Evolutionary conservation across 352 stramenopile species (phyloP), one percentile per base, ranked within the genome.

Genomic region (Phytophthora foliorum): DNA sequence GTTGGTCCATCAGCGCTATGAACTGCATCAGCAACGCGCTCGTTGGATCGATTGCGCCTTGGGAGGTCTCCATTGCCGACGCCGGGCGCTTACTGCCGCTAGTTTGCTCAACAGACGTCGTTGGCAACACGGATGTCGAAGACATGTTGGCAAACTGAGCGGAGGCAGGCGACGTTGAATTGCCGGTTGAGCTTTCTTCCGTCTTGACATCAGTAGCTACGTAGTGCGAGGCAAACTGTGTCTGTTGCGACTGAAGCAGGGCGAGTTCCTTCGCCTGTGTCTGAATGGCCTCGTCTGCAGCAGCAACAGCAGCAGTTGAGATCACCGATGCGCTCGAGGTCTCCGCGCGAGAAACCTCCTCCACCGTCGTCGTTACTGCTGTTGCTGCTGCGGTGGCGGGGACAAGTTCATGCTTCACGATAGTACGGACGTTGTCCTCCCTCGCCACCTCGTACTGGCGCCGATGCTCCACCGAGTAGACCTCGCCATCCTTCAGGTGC

Each of bases 401-500:
- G 11, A 36, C 45, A 32, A 59, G 46, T 9, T 74, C 63, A 25
- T 60, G 51, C 49, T 71, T 67, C 21, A 53, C 49, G 7, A 41
- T 14, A 17, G 32, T 48, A 29, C 64, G 45, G 56, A 31, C 24
- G 45, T 66, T 81, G 39, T 95, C 82, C 50, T 90, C 77, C 56
- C 86, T 84, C 36, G 85, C 87, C 34, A 93, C 81, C 63, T 95
- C 87, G 62, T 84, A 95, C 62, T 83, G 81, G 38, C 85, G 84
- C 13, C 87, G 84, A 70, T 95, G 87, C 52, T 91, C 82, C 19
- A 95, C 71, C 24, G 73, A 89, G 75, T 95, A 95, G 32, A 82
- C 79, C 73, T 95, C 87, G 56, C 84, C 85, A 42, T 91, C 75
- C 67, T 82, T 87, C 56, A 95, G 64, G 56, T 95, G 87, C 62